Conservation (phyloP, 1,284 basidiomycete species). For the Ganoderma resinaceum region DNA sequence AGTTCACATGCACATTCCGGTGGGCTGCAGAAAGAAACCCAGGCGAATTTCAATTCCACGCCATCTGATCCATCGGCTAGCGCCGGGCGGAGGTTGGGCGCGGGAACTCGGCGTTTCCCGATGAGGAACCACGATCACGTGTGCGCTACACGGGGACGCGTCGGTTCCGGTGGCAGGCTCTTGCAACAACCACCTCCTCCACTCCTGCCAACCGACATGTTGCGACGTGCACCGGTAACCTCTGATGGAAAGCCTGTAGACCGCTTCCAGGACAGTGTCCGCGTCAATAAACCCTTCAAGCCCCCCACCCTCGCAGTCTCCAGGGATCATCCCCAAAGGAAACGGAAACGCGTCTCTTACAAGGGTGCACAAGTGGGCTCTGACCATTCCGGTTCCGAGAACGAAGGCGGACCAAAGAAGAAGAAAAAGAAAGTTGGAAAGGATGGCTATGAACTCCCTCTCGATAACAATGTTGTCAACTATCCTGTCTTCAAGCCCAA, state of each 20-base stretch:
- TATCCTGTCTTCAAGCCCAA: conserved; percentile 89
- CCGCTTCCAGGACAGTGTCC: conserved; percentile 70
- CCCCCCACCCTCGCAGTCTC: conserved; percentile 65
- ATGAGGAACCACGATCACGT: conserved; percentile 21
- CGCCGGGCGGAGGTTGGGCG: too few relatives aligned
- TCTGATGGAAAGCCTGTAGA: conserved; percentile 71
- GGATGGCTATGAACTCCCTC: conserved; percentile 52
- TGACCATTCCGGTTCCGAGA: conserved; percentile 48
- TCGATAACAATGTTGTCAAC: conserved; percentile 61
- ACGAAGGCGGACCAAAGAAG: conserved; percentile 58
- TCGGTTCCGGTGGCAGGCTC: conserved; percentile 18
- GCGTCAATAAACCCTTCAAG: conserved; percentile 84
- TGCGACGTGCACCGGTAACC: conserved; percentile 72
- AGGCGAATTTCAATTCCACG: too few relatives aligned
- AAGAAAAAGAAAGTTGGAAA: conserved; percentile 63
- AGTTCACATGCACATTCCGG: too few relatives aligned
- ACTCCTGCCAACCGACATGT: conserved; percentile 50
- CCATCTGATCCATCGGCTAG: too few relatives aligned
- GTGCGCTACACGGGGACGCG: conserved; percentile 25
- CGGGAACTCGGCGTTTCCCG: too few relatives aligned
- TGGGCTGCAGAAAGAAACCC: too few relatives aligned
- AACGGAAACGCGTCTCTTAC: conserved; percentile 86
- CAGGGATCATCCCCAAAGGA: conserved; percentile 72
- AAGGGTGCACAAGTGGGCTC: conserved; percentile 65
- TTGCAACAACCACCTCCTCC: conserved; percentile 9